Percentiles rank a stretch among this genome's conserved stretches.
Conservation (phyloP, 768 basidiomycete genomes). For the Phylloporus sp. region DNA sequence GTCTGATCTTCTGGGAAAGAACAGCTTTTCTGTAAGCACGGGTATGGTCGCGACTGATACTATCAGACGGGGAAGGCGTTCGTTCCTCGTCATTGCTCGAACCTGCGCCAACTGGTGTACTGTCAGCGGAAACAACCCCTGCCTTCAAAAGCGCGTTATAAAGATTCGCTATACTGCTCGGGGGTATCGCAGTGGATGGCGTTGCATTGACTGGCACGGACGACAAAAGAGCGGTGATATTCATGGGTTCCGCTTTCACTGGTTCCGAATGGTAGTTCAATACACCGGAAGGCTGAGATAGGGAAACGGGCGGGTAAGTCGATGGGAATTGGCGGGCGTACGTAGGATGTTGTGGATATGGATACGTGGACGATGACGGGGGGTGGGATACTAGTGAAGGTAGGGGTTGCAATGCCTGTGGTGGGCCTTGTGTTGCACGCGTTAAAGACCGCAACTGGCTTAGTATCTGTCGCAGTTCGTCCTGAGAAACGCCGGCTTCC, state of each 20-base stretch:
- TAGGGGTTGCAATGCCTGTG: constrained; percentile 30
- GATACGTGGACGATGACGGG: constrained; percentile 23
- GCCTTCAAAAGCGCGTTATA: constrained; percentile 70
- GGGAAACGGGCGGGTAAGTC: constrained; percentile 28
- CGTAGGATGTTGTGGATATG: constrained; percentile 30
- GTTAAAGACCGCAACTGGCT: constrained; percentile 61
- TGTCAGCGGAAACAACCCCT: constrained; percentile 61
- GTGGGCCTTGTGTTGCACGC: constrained; percentile 36
- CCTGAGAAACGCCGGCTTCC: constrained; percentile 74
- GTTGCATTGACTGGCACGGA: constrained; percentile 21
- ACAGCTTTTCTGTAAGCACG: constrained; percentile 58
- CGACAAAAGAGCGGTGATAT: constrained; percentile 28
- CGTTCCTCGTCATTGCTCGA: constrained; percentile 22
- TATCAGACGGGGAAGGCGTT: constrained; percentile 32
- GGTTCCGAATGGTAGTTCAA: constrained; percentile 25
- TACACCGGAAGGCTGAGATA: constrained; percentile 29
- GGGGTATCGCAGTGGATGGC: constrained; percentile 20
- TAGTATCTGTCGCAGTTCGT: constrained; percentile 73
- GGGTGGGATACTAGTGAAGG: constrained; percentile 21
- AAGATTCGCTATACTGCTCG: constrained; percentile 49
- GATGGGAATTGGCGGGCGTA: constrained; percentile 28
- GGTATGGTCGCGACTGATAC: constrained; percentile 42
- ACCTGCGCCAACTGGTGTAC: constrained; percentile 48
- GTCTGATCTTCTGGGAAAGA: constrained; percentile 52
- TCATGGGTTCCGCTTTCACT: constrained; percentile 29